Percentiles rank a stretch among this genome's conserved stretches.
Conservation (phyloP, 768 basidiomycete species). For the Boletus rubescentipes region DNA sequence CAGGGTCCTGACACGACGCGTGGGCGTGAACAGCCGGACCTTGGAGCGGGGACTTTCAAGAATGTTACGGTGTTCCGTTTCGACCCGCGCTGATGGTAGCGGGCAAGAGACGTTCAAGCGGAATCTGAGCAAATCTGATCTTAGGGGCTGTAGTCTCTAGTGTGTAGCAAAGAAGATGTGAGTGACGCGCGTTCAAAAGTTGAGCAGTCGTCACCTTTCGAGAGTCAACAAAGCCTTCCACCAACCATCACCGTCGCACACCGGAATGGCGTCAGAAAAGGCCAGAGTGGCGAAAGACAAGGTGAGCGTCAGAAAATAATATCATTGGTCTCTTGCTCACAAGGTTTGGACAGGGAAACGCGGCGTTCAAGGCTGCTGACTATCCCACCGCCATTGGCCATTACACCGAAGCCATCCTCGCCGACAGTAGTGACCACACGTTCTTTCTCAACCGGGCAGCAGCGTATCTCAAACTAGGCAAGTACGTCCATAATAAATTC, state of each 20-base stretch:
- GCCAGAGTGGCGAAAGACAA: conserved; percentile 36
- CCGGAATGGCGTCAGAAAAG: conserved; percentile 35
- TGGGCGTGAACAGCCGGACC: conserved; percentile 3
- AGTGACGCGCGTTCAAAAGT: no score
- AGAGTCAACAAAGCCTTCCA: background rate
- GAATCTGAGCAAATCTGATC: background rate
- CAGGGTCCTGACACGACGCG: no score
- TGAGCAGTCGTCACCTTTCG: no score
- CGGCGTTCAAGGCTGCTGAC: conserved; percentile 79
- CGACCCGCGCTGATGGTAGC: background rate
- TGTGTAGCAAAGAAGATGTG: no score
- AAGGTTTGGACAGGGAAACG: conserved; percentile 66
- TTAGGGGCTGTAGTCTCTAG: background rate
- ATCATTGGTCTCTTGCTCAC: background rate
- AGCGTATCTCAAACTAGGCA: conserved; percentile 91
- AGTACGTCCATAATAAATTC: conserved; percentile 56
- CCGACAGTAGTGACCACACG: conserved; percentile 69
- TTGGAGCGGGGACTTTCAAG: background rate
- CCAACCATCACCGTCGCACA: conserved; percentile 5
- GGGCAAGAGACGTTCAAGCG: background rate
- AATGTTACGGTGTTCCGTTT: conserved; percentile 7
- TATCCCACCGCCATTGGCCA: conserved; percentile 80
- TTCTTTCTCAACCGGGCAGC: conserved; percentile 87
- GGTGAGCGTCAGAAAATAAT: conserved; percentile 5
- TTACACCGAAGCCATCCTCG: conserved; percentile 78